Percentiles rank a stretch among this genome's conserved stretches.
phyloP scores from a whole-genome alignment of 148 eudicot genomes.

The Arbutus unedo region DNA sequence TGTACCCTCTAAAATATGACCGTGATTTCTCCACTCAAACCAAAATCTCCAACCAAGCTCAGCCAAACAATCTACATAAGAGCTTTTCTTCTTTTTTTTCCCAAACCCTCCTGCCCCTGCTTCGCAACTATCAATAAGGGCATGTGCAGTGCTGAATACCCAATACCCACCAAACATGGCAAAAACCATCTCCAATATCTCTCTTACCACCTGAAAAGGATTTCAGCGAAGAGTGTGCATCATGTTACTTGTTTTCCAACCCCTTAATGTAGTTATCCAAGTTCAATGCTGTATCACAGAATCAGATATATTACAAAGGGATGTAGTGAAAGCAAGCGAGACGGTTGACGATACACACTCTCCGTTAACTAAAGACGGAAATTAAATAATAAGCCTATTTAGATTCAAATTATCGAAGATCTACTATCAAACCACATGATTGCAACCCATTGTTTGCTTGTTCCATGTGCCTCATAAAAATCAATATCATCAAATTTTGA shows the following conservation, averaged over 20 bases:
- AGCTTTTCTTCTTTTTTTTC: neutral
- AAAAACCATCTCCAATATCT: no score
- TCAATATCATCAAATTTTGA: neutral
- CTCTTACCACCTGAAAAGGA: no score
- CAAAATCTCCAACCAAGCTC: neutral
- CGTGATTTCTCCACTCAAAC: neutral
- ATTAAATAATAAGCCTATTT: neutral
- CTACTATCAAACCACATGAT: neutral
- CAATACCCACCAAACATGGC: no score
- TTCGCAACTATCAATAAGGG: no score
- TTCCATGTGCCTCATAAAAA: neutral
- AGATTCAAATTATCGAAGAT: no score
- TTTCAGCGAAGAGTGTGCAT: no score
- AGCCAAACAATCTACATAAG: neutral
- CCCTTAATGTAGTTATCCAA: no score
- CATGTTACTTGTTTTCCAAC: no score
- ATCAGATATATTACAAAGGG: neutral
- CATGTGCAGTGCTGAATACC: no score
- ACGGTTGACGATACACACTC: neutral
- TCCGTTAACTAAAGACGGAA: neutral
- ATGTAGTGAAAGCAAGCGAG: neutral
- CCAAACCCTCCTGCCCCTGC: neutral
- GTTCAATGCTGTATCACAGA: neutral
- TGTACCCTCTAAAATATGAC: neutral
- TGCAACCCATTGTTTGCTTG: neutral